Evolutionary conservation across 371 early-diverging fungal genomes (phyloP), one percentile per base, ranked within the genome.

Genomic region (Synchytrium microbalum): DNA sequence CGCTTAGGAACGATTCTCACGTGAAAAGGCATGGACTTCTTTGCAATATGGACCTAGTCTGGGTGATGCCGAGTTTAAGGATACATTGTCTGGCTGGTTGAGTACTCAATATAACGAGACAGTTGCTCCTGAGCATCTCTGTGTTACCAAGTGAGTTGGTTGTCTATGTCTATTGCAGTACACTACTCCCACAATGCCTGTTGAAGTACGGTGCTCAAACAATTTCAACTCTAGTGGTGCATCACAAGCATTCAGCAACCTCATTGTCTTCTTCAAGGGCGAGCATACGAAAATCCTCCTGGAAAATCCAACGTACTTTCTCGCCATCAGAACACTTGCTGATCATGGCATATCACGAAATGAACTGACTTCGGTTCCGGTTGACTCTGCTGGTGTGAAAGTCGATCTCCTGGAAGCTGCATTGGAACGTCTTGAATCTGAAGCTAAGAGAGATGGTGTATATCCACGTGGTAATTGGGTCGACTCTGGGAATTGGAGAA

Each of bases 271-370:
- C n/a, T 67, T 66, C 58, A 67, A 65, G 3, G 51, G 58, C 0
- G n/a, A 32, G 14, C 14, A n/a, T 10, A 69, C 70, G 0, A 54
- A 59, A 27, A 59, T 79, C 30, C 73, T 78, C 31, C 74, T 84
- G 32, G 84, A 86, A 61, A 72, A 84, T 32, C 86, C 86, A 2
- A 84, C 86, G 3, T 86, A 84, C 61, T 81, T 79, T 67, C 69
- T 84, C 0, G 82, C 79, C 8, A 78, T 78, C 58, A 52, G 74
- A 5, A 75, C 82, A n/a, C 73, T 82, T 25, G 28, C 68, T 33
- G 79, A 82, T 62, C 68, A 71, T 65, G 58, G 83, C 72, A 3
- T 86, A 64, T 56, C 23, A 55, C 10, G 53, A 25, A 3, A 61
- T 24, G 26, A 53, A 19, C 31, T 67, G 24, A 23, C 65, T 54